These are phyloP conservation scores for Rhipidocladum racemiflorum DNA, from an alignment of 176 grass and related monocot species.

Conservation along the genomic window DNA sequence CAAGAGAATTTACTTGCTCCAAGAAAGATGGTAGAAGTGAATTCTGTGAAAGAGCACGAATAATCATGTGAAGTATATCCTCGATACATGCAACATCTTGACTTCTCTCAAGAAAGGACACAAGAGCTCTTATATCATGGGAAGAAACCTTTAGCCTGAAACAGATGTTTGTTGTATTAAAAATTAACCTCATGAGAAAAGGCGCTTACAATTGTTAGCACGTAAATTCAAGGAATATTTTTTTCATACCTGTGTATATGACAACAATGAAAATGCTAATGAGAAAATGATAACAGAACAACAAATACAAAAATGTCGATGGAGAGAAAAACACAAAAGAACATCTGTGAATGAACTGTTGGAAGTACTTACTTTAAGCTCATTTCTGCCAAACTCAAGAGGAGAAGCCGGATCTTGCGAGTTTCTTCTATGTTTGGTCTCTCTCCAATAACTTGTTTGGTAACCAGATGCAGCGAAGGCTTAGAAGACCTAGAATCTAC, in stretches of 20 bases:
- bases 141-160: constrained; percentile 77
- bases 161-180: constrained; percentile 24
- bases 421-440: constrained; percentile 74
- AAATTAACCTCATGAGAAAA: constrained; percentile 9
- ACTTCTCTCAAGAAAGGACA: constrained; percentile 94
- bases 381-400: constrained; percentile 96
- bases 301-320: neutral
- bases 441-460: constrained; percentile 64
- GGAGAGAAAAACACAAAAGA: constrained; percentile 26
- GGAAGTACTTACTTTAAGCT: constrained; percentile 58
- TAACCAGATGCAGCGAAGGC: constrained; percentile 59
- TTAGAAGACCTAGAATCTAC: constrained; percentile 55
- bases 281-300: constrained; percentile 7
- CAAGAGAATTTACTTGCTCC: constrained; percentile 82
- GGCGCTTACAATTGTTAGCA: neutral
- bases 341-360: constrained; percentile 41
- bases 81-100: constrained; percentile 94
- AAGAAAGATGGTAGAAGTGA: constrained; percentile 72
- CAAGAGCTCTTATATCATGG: constrained; percentile 79
- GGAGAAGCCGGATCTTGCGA: constrained; percentile 78
- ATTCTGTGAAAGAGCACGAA: constrained; percentile 74
- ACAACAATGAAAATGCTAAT: constrained; percentile 13
- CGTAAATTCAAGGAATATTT: constrained; percentile 29
- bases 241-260: constrained; percentile 5
- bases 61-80: constrained; percentile 91